phyloP scores from a whole-genome alignment of 2,329 filamentous ascomycete genomes.

The Periconia macrospinosa region DNA sequence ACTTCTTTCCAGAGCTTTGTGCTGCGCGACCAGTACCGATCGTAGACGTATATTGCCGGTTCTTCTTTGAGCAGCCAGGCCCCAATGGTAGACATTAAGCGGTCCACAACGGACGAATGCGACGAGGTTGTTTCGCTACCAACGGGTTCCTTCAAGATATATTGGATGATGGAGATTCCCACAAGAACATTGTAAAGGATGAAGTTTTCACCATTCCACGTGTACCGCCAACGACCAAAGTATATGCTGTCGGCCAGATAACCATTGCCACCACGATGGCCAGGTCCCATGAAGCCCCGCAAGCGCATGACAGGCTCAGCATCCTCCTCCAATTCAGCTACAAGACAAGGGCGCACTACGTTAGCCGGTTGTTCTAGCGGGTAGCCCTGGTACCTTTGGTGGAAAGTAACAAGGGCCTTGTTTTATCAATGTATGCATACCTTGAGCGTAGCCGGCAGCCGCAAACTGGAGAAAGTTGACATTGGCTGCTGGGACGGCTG shows the following conservation, averaged over 20 bases:
- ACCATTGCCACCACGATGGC: conserved; percentile 32
- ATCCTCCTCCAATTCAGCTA: conserved; percentile 39
- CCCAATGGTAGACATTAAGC: conserved; percentile 42
- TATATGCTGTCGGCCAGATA: conserved; percentile 41
- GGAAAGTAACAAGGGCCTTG: background rate
- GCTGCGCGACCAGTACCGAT: conserved; percentile 45
- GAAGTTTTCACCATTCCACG: conserved; percentile 43
- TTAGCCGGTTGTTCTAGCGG: background rate
- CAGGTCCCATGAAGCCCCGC: conserved; percentile 40
- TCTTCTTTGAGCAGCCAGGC: conserved; percentile 41
- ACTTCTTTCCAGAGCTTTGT: conserved; percentile 44
- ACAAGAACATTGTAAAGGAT: conserved; percentile 41
- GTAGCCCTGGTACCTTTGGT: background rate
- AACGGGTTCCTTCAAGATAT: conserved; percentile 44
- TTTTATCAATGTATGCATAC: background rate
- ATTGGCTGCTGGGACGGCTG: conserved; percentile 41
- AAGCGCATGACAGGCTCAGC: conserved; percentile 42
- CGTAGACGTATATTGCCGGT: conserved; percentile 49
- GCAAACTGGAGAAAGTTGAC: conserved; percentile 47
- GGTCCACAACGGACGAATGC: conserved; percentile 40
- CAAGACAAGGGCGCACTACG: background rate
- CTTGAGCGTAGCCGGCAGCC: conserved; percentile 43
- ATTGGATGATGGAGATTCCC: conserved; percentile 37
- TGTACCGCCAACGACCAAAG: conserved; percentile 46
- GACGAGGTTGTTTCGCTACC: conserved; percentile 35